Base-by-base conservation (phyloP, 495 filamentous ascomycete genomes). In the Neurospora terricola region DNA sequence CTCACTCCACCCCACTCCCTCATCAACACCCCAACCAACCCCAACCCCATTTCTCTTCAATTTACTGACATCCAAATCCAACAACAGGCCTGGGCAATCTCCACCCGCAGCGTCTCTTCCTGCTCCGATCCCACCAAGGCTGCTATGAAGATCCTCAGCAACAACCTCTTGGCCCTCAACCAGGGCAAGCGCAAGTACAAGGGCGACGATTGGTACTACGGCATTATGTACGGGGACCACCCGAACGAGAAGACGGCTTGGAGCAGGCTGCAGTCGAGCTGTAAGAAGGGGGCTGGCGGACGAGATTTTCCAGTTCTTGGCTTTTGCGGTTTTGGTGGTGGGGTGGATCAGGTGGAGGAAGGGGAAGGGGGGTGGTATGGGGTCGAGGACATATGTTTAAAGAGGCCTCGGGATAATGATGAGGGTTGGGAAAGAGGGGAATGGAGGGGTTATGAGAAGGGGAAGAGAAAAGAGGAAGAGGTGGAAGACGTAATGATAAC, bases 41-140 rank as follows among this genome's bases (percentile, higher is more conserved):
- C n/a, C n/a, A n/a, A n/a, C n/a, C n/a, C n/a, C n/a, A n/a, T n/a
- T n/a, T n/a, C 3, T 30, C 30, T 30, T 30, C 30, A 2, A 30
- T 30, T 3, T 30, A 30, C 30, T 30, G 3, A 30, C 30, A 30
- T 2, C 30, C 30, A 2, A 30, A 30, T 4, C 10, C n/a, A n/a
- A 42, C 14, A 18, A 11, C 48, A 88, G 87, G 81, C 84, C 40
- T 82, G 83, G 77, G 85, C 86, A 4, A 69, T 85, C 71, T 80
- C 82, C 7, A 79, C 88, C 21, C 77, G 80, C 11, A 69, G 77
- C 12, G 74, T 80, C 2, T 76, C 75, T 4, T 4, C 30, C 70
- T 86, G 85, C 81, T 78, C 73, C 18, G 70, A 40, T 48, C 38
- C 48, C 10, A 70, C 71, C 18, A 62, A 81, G 40, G 1, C 2